Evolutionary conservation across 116 monocot genomes (phyloP).

Genomic region (Dioscorea cayenensis): DNA sequence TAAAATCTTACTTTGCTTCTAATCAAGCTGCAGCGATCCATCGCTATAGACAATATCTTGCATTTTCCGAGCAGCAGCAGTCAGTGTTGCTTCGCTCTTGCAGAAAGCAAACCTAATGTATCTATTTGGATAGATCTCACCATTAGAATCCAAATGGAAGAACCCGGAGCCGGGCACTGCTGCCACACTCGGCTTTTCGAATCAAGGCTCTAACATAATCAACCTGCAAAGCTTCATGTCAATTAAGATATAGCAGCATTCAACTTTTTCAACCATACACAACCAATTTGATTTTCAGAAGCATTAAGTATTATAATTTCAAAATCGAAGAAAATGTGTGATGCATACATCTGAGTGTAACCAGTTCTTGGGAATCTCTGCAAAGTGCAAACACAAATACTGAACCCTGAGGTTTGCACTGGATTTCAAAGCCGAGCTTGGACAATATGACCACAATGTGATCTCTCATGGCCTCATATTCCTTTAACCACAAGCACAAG

Average conservation of each 20-base stretch:
- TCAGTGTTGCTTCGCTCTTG: conserved; percentile 61
- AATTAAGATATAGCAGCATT: too few species aligned
- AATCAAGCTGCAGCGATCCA: conserved; percentile 1
- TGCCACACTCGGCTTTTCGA: conserved; percentile 62
- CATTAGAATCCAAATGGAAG: conserved; percentile 34
- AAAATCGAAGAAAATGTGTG: background rate
- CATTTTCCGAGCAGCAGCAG: conserved; percentile 45
- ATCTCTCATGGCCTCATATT: conserved; percentile 76
- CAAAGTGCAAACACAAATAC: conserved; percentile 75
- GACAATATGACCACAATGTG: conserved; percentile 35
- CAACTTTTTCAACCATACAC: too few species aligned
- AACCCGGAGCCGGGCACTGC: conserved; percentile 87
- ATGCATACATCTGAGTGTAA: conserved; percentile 59
- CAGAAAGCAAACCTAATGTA: conserved; percentile 91
- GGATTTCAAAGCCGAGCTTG: conserved; percentile 48
- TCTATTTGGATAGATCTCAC: conserved; percentile 20
- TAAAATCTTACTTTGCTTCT: background rate
- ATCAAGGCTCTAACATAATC: conserved; percentile 75
- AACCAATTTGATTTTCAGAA: too few species aligned
- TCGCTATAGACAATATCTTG: conserved; percentile 13
- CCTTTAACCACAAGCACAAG: conserved; percentile 27
- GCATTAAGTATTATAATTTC: background rate
- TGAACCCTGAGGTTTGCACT: conserved; percentile 73
- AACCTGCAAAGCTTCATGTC: conserved; percentile 34
- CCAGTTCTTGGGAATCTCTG: conserved; percentile 58